phyloP scores from a whole-genome alignment of 2,329 filamentous ascomycete genomes.

The Arachnopeziza araneosa region DNA sequence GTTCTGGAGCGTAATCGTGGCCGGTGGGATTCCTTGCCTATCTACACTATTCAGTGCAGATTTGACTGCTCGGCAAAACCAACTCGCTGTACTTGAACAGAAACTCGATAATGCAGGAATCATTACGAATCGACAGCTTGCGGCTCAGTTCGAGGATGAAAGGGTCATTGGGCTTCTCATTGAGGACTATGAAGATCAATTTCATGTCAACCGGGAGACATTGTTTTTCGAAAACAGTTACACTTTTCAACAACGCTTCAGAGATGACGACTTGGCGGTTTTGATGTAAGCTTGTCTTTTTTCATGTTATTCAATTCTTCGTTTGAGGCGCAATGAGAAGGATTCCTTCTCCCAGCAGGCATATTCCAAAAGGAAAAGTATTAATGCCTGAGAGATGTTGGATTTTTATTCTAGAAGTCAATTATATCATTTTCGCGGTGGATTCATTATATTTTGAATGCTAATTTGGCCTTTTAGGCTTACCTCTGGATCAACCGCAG shows the following conservation, averaged over 20 bases:
- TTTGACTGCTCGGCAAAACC: slow-evolving; percentile 22
- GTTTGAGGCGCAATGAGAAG: background rate
- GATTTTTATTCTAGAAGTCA: no score
- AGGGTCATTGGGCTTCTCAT: background rate
- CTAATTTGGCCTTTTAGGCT: slow-evolving; percentile 37
- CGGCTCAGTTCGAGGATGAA: background rate
- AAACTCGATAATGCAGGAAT: background rate
- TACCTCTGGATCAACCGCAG: slow-evolving; percentile 47
- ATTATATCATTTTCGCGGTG: no score
- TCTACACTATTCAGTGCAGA: slow-evolving; percentile 32
- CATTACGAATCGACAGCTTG: background rate
- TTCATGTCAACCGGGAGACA: background rate
- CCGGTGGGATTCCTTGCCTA: slow-evolving; percentile 34
- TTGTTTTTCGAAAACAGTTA: background rate
- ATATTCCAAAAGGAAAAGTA: no score
- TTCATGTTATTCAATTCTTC: background rate
- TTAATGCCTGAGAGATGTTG: no score
- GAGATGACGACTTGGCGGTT: slow-evolving; percentile 20
- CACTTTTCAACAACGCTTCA: background rate
- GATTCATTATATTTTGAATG: background rate
- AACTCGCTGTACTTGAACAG: slow-evolving; percentile 18
- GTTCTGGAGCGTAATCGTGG: slow-evolving; percentile 37
- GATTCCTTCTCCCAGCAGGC: background rate
- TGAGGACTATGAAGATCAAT: background rate
- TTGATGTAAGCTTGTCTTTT: background rate